Conservation (phyloP, 495 filamentous ascomycete species). For the Symbiotaphrina buchneri region DNA sequence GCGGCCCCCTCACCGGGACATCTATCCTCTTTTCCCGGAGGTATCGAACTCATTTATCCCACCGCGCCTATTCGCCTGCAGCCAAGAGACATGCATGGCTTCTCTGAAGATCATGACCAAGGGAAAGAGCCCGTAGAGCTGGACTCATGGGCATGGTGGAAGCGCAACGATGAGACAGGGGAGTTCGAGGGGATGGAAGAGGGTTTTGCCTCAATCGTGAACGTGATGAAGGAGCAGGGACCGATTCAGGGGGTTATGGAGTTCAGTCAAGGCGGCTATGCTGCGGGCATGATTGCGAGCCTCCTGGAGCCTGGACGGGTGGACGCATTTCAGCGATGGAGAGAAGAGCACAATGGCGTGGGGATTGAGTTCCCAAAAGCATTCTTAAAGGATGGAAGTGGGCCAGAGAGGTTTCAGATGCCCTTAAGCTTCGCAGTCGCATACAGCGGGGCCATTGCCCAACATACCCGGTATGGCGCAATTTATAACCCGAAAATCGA, state of each 20-base stretch:
- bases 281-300: constrained; percentile 29
- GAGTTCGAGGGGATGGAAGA: constrained; percentile 40
- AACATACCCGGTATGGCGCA: constrained; percentile 31
- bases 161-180: constrained; percentile 33
- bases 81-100: constrained; percentile 51
- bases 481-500: constrained; percentile 57
- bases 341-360: constrained; percentile 8
- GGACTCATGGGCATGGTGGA: constrained; percentile 74
- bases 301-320: constrained; percentile 38
- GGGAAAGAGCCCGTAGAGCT: constrained; percentile 17
- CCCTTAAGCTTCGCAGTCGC: constrained; percentile 55
- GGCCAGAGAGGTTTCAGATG: constrained; percentile 21
- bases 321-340: constrained; percentile 19
- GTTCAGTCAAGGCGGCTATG: constrained; percentile 19
- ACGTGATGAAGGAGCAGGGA: constrained; percentile 24
- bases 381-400: constrained; percentile 19
- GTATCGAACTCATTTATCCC: constrained; percentile 31
- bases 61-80: constrained; percentile 38
- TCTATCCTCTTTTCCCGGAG: constrained; percentile 5
- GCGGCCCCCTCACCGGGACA: constrained; percentile 7
- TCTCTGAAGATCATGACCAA: constrained; percentile 10
- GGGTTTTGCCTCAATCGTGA: constrained; percentile 36
- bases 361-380: constrained; percentile 23
- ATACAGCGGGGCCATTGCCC: constrained; percentile 61
- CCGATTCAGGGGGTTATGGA: constrained; percentile 20